Percentiles rank a stretch among this genome's conserved stretches.
Evolutionary conservation across 345 rosid species (phyloP).

Genomic region (Gossypium thurberi): DNA sequence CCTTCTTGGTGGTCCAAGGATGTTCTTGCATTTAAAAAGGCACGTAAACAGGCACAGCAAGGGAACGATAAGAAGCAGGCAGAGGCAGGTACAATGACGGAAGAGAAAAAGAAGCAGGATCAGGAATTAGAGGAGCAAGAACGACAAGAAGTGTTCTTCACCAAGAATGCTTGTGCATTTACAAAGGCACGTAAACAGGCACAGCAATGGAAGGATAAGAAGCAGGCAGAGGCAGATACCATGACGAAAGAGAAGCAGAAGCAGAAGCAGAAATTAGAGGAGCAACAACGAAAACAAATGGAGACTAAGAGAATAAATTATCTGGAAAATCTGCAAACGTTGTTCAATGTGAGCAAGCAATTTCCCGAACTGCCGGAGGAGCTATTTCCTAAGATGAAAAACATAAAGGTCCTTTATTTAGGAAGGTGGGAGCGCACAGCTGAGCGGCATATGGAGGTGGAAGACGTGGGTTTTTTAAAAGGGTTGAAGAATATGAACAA

Average conservation of each 20-base stretch:
- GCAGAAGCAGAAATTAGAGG: background rate
- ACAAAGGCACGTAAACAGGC: no score
- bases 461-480: slow-evolving; percentile 22
- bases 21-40: background rate
- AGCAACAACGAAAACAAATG: background rate
- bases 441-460: slow-evolving; percentile 37
- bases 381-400: slow-evolving; percentile 28
- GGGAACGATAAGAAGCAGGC: no score
- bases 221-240: no score
- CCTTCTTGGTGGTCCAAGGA: background rate
- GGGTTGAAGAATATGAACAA: slow-evolving; percentile 27
- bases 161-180: background rate
- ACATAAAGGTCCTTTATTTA: slow-evolving; percentile 30
- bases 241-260: no score
- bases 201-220: background rate
- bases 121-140: no score
- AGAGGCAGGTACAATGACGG: no score
- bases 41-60: background rate
- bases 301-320: background rate
- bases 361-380: slow-evolving; percentile 34
- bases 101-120: no score
- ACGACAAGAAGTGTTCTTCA: no score
- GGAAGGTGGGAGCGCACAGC: slow-evolving; percentile 43
- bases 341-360: slow-evolving; percentile 44
- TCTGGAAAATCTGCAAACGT: slow-evolving; percentile 20